A percentile compares a stretch with the other conserved stretches of the same genome.
These are phyloP conservation scores for Neonectria faginata DNA, from an alignment of 2,329 filamentous ascomycete species.

Conservation along the genomic window DNA sequence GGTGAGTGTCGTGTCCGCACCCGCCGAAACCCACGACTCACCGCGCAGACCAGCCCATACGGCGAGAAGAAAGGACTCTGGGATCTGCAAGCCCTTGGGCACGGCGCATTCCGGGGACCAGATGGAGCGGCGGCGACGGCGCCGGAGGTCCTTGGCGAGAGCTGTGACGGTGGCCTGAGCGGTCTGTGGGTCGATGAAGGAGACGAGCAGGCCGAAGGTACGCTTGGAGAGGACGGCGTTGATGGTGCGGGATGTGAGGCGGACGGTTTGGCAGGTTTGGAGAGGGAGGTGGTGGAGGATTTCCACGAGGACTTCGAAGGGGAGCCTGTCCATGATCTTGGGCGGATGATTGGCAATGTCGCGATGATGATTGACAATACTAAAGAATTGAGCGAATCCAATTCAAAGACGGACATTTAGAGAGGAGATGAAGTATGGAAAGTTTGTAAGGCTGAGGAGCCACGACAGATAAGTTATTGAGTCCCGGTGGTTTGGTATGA, in stretches of 20 bases:
- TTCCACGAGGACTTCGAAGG: conserved; percentile 47
- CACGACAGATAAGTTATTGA: background rate
- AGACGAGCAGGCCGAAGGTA: conserved; percentile 46
- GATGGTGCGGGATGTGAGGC: conserved; percentile 50
- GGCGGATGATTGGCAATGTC: background rate
- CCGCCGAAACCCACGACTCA: conserved; percentile 38
- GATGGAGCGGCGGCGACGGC: conserved; percentile 43
- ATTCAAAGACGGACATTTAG: background rate
- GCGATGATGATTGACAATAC: no score
- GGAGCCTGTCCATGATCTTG: conserved; percentile 45
- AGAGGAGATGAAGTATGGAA: background rate
- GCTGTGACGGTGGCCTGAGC: conserved; percentile 41
- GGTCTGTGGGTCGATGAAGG: conserved; percentile 46
- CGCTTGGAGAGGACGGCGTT: conserved; percentile 46
- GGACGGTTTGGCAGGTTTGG: conserved; percentile 40
- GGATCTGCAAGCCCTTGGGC: conserved; percentile 45
- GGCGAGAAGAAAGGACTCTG: conserved; percentile 49
- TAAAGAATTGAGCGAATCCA: background rate
- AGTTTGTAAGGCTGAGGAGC: background rate
- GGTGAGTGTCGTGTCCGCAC: conserved; percentile 19
- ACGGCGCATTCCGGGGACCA: conserved; percentile 53
- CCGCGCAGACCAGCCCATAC: conserved; percentile 47
- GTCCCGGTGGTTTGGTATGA: background rate
- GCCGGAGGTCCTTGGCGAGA: conserved; percentile 39
- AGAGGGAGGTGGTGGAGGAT: conserved; percentile 46